These are phyloP conservation scores for Plantago ovata DNA, from an alignment of 257 asterid species.

Conservation along the genomic window DNA sequence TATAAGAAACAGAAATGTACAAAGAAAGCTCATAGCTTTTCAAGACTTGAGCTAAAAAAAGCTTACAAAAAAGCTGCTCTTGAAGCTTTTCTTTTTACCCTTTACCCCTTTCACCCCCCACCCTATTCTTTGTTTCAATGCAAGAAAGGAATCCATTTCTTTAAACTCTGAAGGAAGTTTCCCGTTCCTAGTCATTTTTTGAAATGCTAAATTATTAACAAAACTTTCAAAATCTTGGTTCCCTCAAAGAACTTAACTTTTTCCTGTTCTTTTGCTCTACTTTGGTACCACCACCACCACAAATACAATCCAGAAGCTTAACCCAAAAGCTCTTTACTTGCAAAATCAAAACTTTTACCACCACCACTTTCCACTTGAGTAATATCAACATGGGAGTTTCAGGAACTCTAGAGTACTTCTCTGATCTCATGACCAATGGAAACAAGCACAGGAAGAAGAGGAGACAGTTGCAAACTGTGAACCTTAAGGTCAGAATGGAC, in stretches of 20 bases:
- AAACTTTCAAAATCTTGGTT: not conserved
- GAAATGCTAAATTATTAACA: not conserved
- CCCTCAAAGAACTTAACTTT: not conserved
- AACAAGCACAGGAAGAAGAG: conserved; percentile 51
- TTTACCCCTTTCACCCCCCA: not conserved
- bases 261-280: not conserved
- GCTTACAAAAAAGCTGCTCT: not conserved
- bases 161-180: not conserved
- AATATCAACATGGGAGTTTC: conserved; percentile 51
- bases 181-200: not conserved
- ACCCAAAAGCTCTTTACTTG: not conserved
- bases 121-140: not conserved
- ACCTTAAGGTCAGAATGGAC: conserved; percentile 86
- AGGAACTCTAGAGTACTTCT: conserved; percentile 69
- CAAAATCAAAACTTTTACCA: conserved; percentile 4
- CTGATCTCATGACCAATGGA: conserved; percentile 54
- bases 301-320: not conserved
- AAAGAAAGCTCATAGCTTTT: conserved; percentile 14
- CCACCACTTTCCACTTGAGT: not conserved
- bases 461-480: conserved; percentile 62
- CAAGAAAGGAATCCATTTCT: conserved; percentile 21
- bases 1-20: conserved; percentile 30
- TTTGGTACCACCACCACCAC: conserved; percentile 4
- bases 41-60: conserved; percentile 22
- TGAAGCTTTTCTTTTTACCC: conserved; percentile 1